Base-by-base conservation (phyloP, 345 rosid species). In the Clarkia xantiana region DNA sequence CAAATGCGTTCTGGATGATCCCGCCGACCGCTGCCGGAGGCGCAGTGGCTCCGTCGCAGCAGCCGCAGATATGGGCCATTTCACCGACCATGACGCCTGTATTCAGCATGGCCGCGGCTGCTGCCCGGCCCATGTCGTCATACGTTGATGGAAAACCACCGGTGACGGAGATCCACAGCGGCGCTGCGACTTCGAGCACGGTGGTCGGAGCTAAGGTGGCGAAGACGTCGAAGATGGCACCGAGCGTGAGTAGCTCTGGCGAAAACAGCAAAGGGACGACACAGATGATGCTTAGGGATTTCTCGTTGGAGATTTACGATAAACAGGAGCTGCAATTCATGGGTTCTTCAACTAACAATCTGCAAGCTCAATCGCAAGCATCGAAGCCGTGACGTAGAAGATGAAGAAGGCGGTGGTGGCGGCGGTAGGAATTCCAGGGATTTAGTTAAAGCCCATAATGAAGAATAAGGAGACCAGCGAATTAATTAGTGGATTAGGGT, bases 1-100 rank as follows among this genome's bases (percentile, higher is more conserved):
- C 76, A 0, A 74, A 62, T 25, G 67, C 71, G 10, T 67, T 71
- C 52, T 74, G 79, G 79, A 74, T 74, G 73, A 68, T 74, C 34
- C 79, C 73, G 6, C 58, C 49, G 14, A 7, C 56, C 2, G 45
- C 48, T 11, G 54, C 65, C 12, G 18, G 53, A 10, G 46, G 39
- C 13, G 15, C 48, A 11, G 53, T 17, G 6, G 42, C 41, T 5
- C 15, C 50, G 10, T 42, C 49, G 18, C 67, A 47, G 47, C 69
- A 51, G 55, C 68, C 68, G 3, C 73, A 67, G 50, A 23, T 67
- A 43, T 70, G 76, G 79, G 51, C 73, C 8, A 12, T 69, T 1
- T 63, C 75, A 11, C 72, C 72, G 14, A 54, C 72, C 13, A 40
- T 67, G 54, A 41, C 67, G 8, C 67, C 69, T 0, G 64, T 74